Evolutionary conservation across 768 basidiomycete species (phyloP).

Genomic region (Mycena metata): DNA sequence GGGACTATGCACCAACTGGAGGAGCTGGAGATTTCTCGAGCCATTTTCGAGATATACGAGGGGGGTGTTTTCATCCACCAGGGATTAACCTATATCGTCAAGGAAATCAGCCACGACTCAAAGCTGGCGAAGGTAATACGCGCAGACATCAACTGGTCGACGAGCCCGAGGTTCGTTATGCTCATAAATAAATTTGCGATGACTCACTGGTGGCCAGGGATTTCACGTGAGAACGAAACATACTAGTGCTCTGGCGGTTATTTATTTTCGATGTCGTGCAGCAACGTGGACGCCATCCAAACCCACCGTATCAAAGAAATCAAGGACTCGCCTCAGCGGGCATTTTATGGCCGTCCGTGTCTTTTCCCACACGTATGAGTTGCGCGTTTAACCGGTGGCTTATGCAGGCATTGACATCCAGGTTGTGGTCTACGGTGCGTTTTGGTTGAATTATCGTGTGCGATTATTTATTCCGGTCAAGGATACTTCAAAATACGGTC

Average conservation of each 20-base stretch:
- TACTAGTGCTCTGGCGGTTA: not conserved
- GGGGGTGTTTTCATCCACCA: conserved; percentile 95
- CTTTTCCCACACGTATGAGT: not conserved
- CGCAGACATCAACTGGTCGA: conserved; percentile 89
- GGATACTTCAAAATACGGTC: conserved; percentile 88
- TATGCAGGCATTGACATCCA: conserved; percentile 69
- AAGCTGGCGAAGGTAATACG: conserved; percentile 77
- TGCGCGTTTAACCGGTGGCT: not conserved
- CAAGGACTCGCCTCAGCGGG: conserved; percentile 63
- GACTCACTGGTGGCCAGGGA: conserved; percentile 60
- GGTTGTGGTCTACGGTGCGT: conserved; percentile 81
- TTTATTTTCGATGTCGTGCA: conserved; percentile 46
- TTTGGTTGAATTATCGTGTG: not conserved
- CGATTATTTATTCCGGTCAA: conserved; percentile 41
- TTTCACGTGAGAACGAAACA: conserved; percentile 69
- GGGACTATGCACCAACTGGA: conserved; percentile 69
- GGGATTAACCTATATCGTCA: conserved; percentile 84
- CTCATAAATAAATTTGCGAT: not conserved
- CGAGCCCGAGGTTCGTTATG: conserved; percentile 69
- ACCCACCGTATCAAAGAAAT: conserved; percentile 82
- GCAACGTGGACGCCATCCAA: conserved; percentile 82
- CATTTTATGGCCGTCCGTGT: conserved; percentile 80
- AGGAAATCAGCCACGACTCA: conserved; percentile 84
- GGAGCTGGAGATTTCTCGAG: conserved; percentile 86
- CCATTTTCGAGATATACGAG: conserved; percentile 91